Conservation (phyloP, 306 rosid species). For the Alnus rubra region DNA sequence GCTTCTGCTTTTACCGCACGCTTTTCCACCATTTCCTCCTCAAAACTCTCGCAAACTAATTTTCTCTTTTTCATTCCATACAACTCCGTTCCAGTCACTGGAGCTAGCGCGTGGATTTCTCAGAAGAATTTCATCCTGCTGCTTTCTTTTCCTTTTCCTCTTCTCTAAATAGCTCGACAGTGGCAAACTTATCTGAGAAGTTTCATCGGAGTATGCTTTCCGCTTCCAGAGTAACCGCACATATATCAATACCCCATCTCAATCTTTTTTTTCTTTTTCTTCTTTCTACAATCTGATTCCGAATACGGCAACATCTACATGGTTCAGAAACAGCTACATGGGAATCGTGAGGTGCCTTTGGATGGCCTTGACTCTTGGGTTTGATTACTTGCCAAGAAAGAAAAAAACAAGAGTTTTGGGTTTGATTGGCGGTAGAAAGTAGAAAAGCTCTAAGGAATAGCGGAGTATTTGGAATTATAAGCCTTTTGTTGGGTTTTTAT, state of each 20-base stretch:
- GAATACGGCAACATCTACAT: background rate
- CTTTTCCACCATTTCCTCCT: slow-evolving; percentile 23
- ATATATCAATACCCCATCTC: background rate
- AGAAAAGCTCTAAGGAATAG: background rate
- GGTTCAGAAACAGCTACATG: background rate
- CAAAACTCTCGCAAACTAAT: slow-evolving; percentile 8
- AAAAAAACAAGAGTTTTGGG: background rate
- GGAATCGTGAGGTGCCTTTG: background rate
- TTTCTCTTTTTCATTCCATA: background rate
- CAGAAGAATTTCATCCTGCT: background rate
- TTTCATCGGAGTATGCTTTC: background rate
- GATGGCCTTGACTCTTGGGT: background rate
- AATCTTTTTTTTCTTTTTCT: background rate
- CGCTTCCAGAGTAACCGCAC: background rate
- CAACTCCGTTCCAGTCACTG: background rate
- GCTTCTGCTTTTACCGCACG: slow-evolving; percentile 4
- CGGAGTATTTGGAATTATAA: background rate
- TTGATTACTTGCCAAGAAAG: background rate
- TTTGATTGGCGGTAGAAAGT: slow-evolving; percentile 2
- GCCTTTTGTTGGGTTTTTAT: slow-evolving; percentile 4
- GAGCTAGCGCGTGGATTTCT: background rate
- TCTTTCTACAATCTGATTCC: background rate
- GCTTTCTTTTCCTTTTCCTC: background rate
- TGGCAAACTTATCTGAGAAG: background rate
- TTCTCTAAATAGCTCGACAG: background rate